Evolutionary conservation across 192 early-diverging fungal species (phyloP).

Genomic region (Entomortierella beljakovae): DNA sequence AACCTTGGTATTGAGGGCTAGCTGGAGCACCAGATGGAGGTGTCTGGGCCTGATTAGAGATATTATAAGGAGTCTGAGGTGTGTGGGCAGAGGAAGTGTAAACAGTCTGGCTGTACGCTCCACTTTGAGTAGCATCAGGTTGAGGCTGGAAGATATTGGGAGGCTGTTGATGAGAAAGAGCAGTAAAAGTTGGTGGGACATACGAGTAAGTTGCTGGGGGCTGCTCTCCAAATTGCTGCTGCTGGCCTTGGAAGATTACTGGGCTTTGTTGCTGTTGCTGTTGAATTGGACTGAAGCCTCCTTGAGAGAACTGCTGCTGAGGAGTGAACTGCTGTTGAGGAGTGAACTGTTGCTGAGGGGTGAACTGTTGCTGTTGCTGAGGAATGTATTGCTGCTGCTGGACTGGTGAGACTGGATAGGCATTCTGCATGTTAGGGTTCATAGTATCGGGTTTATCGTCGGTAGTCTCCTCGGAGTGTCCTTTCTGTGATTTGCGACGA

Average conservation of each 20-base stretch:
- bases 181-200: constrained; percentile 1
- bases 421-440: no score
- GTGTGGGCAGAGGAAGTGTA: constrained; percentile 9
- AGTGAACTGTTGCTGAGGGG: constrained; percentile 4
- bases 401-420: no score
- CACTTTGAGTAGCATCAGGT: background rate
- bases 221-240: background rate
- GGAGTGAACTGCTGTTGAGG: background rate
- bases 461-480: background rate
- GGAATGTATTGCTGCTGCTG: constrained; percentile 19
- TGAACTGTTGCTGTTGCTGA: constrained; percentile 26
- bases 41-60: constrained; percentile 18
- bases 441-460: no score
- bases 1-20: constrained; percentile 30
- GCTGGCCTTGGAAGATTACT: background rate
- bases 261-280: background rate
- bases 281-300: background rate
- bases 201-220: background rate
- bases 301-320: no score
- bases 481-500: constrained; percentile 16
- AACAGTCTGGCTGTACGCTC: background rate
- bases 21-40: background rate
- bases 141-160: constrained; percentile 35
- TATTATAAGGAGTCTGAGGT: constrained; percentile 20
- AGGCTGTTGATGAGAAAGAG: background rate